Percentiles rank a stretch among this genome's conserved stretches.
These are phyloP conservation scores for Suillus bovinus DNA, from an alignment of 768 basidiomycete genomes.

Conservation along the genomic window DNA sequence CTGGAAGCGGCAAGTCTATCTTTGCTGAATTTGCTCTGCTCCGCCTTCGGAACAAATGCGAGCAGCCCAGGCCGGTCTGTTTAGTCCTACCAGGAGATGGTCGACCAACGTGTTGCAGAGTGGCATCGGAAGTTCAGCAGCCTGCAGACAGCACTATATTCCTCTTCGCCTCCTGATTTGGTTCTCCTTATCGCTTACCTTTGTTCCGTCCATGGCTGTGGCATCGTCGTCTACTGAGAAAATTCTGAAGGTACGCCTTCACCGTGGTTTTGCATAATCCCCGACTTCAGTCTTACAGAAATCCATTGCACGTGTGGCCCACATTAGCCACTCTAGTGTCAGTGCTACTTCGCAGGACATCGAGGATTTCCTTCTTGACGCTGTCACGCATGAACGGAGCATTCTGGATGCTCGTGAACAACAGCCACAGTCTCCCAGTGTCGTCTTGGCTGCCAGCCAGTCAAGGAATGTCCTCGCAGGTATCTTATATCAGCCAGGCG, in stretches of 20 bases:
- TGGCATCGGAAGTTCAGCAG: conserved; percentile 84
- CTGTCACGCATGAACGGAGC: conserved; percentile 36
- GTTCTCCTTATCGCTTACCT: too few relatives aligned
- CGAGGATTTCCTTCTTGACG: conserved; percentile 51
- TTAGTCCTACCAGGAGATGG: conserved; percentile 99
- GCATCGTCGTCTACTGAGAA: too few relatives aligned
- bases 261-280: too few relatives aligned
- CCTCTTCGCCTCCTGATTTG: too few relatives aligned
- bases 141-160: too few relatives aligned
- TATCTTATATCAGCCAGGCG: conserved; percentile 34
- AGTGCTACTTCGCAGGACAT: conserved; percentile 37
- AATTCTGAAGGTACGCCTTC: too few relatives aligned
- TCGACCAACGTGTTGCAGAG: conserved; percentile 84
- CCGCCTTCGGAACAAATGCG: conserved; percentile 89
- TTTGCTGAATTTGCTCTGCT: conserved; percentile 96
- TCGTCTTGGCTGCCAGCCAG: conserved; percentile 33
- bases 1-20: conserved; percentile 96
- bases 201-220: too few relatives aligned
- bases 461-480: conserved; percentile 28
- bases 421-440: conserved; percentile 32
- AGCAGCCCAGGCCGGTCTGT: conserved; percentile 85
- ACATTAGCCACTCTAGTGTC: conserved; percentile 38
- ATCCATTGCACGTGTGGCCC: too few relatives aligned
- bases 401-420: conserved; percentile 28
- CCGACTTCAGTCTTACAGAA: too few relatives aligned